phyloP scores from a whole-genome alignment of 495 filamentous ascomycete genomes.

The Podospora comata region DNA sequence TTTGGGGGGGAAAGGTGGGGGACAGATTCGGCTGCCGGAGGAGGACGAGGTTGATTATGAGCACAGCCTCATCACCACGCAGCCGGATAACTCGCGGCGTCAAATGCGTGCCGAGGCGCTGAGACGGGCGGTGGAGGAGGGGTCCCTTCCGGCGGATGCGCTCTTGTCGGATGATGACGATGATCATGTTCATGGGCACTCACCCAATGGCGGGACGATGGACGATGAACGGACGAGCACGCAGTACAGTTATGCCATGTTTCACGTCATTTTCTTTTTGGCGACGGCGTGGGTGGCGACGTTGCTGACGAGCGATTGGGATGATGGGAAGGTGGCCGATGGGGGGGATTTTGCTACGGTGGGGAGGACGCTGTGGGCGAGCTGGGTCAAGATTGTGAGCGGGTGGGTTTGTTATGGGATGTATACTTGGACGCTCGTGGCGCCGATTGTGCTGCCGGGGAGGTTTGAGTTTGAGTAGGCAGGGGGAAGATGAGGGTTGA shows the following conservation, averaged over 20 bases:
- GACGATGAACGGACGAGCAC: constrained; percentile 88
- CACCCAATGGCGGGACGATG: constrained; percentile 41
- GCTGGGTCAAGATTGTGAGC: constrained; percentile 98
- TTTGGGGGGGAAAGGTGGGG: constrained; percentile 55
- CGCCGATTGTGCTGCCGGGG: constrained; percentile 81
- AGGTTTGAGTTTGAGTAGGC: constrained; percentile 60
- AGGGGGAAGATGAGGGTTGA: not conserved
- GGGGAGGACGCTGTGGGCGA: constrained; percentile 93
- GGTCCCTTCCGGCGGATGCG: constrained; percentile 85
- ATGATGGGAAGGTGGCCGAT: constrained; percentile 53
- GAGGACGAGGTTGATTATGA: constrained; percentile 48
- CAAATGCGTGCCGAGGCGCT: constrained; percentile 93
- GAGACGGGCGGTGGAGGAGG: constrained; percentile 85
- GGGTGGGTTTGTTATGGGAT: constrained; percentile 95
- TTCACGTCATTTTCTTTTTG: constrained; percentile 97
- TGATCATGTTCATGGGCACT: constrained; percentile 60
- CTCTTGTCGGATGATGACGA: constrained; percentile 79
- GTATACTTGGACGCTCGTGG: constrained; percentile 88
- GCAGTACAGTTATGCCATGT: constrained; percentile 94
- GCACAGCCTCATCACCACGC: constrained; percentile 85
- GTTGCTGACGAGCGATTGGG: constrained; percentile 78
- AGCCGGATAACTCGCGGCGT: constrained; percentile 66
- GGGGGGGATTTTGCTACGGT: constrained; percentile 75
- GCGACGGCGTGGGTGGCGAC: constrained; percentile 96
- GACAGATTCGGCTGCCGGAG: constrained; percentile 48